phyloP scores from a whole-genome alignment of 2,329 filamentous ascomycete species.

The Juglanconis sp. region DNA sequence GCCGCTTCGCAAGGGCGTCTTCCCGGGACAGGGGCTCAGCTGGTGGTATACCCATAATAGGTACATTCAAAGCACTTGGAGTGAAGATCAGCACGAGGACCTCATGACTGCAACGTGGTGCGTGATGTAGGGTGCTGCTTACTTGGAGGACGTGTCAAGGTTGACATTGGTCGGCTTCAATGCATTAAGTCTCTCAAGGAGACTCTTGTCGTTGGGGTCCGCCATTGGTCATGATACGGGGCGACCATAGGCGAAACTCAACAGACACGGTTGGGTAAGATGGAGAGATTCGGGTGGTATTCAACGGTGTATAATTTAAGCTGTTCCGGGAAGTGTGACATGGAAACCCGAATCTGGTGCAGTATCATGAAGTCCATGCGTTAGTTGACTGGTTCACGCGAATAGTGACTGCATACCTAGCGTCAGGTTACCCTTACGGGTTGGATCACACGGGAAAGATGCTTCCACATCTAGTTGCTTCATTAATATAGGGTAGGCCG shows the following conservation, averaged over 20 bases:
- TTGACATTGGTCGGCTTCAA: slow-evolving; percentile 40
- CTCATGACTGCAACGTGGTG: not conserved
- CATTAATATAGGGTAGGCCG: no score
- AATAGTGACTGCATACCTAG: no score
- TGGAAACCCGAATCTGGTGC: not conserved
- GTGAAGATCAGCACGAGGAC: slow-evolving; percentile 8
- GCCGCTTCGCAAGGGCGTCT: slow-evolving; percentile 48
- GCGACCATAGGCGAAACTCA: no score
- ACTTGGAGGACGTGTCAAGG: slow-evolving; percentile 37
- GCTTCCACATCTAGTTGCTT: no score
- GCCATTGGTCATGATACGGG: slow-evolving; percentile 8
- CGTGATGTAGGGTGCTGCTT: slow-evolving; percentile 24
- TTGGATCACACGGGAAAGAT: no score
- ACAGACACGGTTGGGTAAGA: not conserved
- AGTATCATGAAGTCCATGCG: not conserved
- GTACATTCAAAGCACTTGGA: slow-evolving; percentile 24
- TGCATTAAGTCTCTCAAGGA: slow-evolving; percentile 54
- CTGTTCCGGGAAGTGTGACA: not conserved
- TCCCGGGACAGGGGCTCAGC: slow-evolving; percentile 43
- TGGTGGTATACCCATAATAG: slow-evolving; percentile 37
- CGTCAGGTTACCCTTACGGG: no score
- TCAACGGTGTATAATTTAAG: no score
- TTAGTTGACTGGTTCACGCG: not conserved
- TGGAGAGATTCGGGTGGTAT: not conserved
- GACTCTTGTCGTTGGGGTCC: slow-evolving; percentile 36